Evolutionary conservation across 345 rosid species (phyloP), one percentile per base, ranked within the genome.

Genomic region (Linum usitatissimum): DNA sequence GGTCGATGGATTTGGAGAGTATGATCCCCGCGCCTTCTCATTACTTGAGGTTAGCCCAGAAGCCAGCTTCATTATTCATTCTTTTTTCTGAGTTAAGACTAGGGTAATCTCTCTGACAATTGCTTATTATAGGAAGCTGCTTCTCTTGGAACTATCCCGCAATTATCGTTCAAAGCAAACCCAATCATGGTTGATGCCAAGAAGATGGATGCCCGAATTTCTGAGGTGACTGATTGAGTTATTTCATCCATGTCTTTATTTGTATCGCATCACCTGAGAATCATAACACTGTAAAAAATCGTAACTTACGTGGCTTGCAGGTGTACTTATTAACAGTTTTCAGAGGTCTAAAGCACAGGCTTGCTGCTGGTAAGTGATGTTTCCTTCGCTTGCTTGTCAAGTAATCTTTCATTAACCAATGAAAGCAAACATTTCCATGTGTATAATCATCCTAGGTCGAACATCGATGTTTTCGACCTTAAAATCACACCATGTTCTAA

Each of bases 1-100:
- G 62, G 76, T 92, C 3, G 98, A 92, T 67, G 96, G 96, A 69
- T 92, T 88, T 77, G 98, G 87, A 69, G 96, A 92, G 78, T 92
- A 85, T 61, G 98, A 92, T 70, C 89, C 98, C 69, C 79, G 96
- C 72, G 93, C 98, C 64, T 86, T 91, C 64, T 88, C 96, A 42
- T 63, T 88, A 63, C 86, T 88, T 64, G 94, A 86, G 97, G 97
- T 91, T 62, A 62, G 78, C 60, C 38, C n/a, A n/a, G n/a, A 36
- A 18, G 17, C 68, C 59, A 64, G 66, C 31, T 51, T 63, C 42
- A 53, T 53, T 8, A 17, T 58, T 55, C 9, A 36, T 12, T 19
- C 21, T 55, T 60, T 45, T 51, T 2, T 69, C 48, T 23, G 57
- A 49, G n/a, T 18, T 10, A n/a, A n/a, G n/a, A n/a, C n/a, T 45